A percentile compares a stretch with the other conserved stretches of the same genome.
Evolutionary conservation across 129 eudicot species (phyloP).

Genomic region (Flaveria linearis): DNA sequence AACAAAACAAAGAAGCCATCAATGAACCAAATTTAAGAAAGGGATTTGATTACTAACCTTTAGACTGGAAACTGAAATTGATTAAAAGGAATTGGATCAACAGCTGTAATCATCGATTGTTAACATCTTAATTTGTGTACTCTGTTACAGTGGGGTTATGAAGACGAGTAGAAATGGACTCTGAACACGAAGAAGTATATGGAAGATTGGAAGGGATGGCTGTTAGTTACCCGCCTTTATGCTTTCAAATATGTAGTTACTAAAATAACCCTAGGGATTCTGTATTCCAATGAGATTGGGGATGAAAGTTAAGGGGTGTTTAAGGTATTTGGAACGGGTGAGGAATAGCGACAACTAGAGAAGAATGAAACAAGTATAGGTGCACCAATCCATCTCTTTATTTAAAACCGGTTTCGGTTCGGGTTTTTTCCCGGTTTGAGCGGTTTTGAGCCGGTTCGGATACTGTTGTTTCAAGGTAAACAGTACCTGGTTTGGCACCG

Average conservation of each 20-base stretch:
- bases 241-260: slow-evolving; percentile 29
- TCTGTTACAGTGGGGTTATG: background rate
- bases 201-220: no score
- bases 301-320: slow-evolving; percentile 21
- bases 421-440: no score
- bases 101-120: background rate
- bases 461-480: no score
- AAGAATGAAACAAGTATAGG: background rate
- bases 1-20: slow-evolving; percentile 4
- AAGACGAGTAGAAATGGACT: slow-evolving; percentile 18
- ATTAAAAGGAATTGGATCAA: background rate
- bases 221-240: slow-evolving; percentile 38
- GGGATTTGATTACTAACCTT: slow-evolving; percentile 19
- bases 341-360: background rate
- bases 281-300: background rate
- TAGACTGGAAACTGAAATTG: background rate
- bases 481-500: no score
- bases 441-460: no score
- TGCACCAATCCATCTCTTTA: no score
- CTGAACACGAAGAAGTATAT: slow-evolving; percentile 18
- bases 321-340: background rate
- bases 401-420: no score
- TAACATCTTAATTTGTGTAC: background rate
- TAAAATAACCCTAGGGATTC: background rate
- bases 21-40: slow-evolving; percentile 1